Percentiles rank a stretch among this genome's conserved stretches.
These are phyloP conservation scores for Metarhizium sp. DNA, from an alignment of 2,329 filamentous ascomycete genomes.

Conservation along the genomic window DNA sequence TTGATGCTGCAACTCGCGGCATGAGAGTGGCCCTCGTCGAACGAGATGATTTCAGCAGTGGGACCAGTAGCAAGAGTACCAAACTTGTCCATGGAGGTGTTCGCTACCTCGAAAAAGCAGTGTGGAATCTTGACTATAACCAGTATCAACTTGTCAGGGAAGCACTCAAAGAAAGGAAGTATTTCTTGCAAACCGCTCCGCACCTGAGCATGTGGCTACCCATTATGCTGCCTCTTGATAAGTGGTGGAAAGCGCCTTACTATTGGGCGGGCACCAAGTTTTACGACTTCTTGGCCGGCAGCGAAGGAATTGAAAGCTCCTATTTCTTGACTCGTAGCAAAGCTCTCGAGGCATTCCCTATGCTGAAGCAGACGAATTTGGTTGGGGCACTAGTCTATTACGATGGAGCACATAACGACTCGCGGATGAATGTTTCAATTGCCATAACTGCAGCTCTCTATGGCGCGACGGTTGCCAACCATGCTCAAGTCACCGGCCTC, in stretches of 20 bases:
- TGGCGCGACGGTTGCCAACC: slow-evolving; percentile 73
- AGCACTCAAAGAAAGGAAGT: slow-evolving; percentile 64
- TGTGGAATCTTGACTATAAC: slow-evolving; percentile 66
- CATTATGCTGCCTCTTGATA: slow-evolving; percentile 66
- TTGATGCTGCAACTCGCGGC: slow-evolving; percentile 63
- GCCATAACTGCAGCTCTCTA: slow-evolving; percentile 86
- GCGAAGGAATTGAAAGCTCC: slow-evolving; percentile 79
- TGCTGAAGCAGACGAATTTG: slow-evolving; percentile 72
- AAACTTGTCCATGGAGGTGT: slow-evolving; percentile 73
- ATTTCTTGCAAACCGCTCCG: slow-evolving; percentile 65
- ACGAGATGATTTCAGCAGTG: slow-evolving; percentile 63
- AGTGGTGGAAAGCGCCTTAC: slow-evolving; percentile 71
- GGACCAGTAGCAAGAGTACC: slow-evolving; percentile 67
- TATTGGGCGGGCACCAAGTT: slow-evolving; percentile 72
- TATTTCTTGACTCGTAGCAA: slow-evolving; percentile 84
- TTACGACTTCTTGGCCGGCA: slow-evolving; percentile 78
- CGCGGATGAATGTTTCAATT: slow-evolving; percentile 82
- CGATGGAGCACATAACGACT: slow-evolving; percentile 87
- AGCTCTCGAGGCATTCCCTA: slow-evolving; percentile 78
- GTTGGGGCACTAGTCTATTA: slow-evolving; percentile 84
- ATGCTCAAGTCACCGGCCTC: slow-evolving; percentile 69
- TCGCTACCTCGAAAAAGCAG: slow-evolving; percentile 64
- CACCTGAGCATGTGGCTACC: slow-evolving; percentile 66
- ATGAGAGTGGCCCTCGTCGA: slow-evolving; percentile 64
- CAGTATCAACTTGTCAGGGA: slow-evolving; percentile 65